Conservation (phyloP, 2,329 filamentous ascomycete species). For the Lecanicillium sp. region DNA sequence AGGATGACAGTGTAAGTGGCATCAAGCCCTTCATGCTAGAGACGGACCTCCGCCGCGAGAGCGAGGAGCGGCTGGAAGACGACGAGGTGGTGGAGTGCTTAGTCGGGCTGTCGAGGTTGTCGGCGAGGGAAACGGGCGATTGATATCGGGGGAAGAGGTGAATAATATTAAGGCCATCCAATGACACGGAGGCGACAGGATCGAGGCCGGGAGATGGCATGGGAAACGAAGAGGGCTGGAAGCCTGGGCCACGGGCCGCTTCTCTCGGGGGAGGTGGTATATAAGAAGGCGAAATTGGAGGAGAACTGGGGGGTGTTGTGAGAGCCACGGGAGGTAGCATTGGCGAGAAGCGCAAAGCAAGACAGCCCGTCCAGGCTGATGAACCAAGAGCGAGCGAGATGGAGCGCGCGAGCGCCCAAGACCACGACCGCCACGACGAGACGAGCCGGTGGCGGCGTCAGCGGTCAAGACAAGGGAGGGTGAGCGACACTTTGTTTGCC, state of each 20-base stretch:
- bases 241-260: conserved; percentile 2
- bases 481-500: conserved; percentile 5
- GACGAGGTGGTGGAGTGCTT: conserved; percentile 14
- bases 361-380: not conserved
- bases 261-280: not conserved
- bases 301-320: not conserved
- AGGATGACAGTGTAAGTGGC: conserved; percentile 30
- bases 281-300: conserved; percentile 6
- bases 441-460: not conserved
- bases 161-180: conserved; percentile 12
- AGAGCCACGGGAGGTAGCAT: not conserved
- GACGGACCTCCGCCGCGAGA: conserved; percentile 28
- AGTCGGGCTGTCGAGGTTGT: conserved; percentile 7
- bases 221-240: conserved; percentile 2
- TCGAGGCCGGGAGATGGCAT: conserved; percentile 11
- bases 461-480: conserved; percentile 12
- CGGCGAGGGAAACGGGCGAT: not conserved
- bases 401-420: not conserved
- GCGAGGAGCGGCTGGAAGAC: conserved; percentile 13
- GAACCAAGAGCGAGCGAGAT: not conserved
- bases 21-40: conserved; percentile 34
- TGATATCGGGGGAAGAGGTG: not conserved
- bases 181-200: conserved; percentile 11
- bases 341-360: not conserved
- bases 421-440: not conserved